Percentiles rank a stretch among this genome's conserved stretches.
phyloP scores from a whole-genome alignment of 2,329 filamentous ascomycete genomes.

The Alternaria atra region DNA sequence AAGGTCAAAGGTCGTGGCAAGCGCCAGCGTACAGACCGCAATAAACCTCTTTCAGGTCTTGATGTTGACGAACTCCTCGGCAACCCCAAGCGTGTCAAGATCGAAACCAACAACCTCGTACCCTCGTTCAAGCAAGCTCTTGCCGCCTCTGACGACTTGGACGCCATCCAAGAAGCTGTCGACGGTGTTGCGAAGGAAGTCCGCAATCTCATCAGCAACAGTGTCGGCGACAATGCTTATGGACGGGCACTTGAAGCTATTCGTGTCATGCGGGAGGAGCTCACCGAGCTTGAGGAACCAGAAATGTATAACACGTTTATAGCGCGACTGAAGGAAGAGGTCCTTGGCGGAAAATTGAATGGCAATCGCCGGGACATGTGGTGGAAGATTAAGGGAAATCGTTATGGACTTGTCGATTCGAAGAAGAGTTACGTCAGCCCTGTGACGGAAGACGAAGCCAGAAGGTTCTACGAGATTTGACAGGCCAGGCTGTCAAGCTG shows the following conservation, averaged over 20 bases:
- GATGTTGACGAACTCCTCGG: conserved; percentile 85
- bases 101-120: conserved; percentile 77
- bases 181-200: conserved; percentile 80
- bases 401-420: conserved; percentile 76
- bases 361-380: conserved; percentile 85
- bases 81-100: conserved; percentile 63
- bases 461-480: conserved; percentile 42
- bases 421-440: conserved; percentile 69
- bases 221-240: conserved; percentile 79
- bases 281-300: conserved; percentile 78
- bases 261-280: conserved; percentile 78
- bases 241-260: conserved; percentile 78
- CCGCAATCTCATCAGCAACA: conserved; percentile 72
- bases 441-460: conserved; percentile 76
- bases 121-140: conserved; percentile 90
- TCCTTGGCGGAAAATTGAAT: conserved; percentile 74
- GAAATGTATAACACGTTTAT: conserved; percentile 79
- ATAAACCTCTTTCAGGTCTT: conserved; percentile 88
- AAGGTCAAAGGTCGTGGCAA: conserved; percentile 77
- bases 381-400: conserved; percentile 73
- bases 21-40: conserved; percentile 67
- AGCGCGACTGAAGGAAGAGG: conserved; percentile 72
- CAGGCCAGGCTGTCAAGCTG: not conserved
- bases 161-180: conserved; percentile 71
- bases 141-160: conserved; percentile 65